These are phyloP conservation scores for Taxillus chinensis DNA, from an alignment of 164 flowering plant species.

Conservation along the genomic window DNA sequence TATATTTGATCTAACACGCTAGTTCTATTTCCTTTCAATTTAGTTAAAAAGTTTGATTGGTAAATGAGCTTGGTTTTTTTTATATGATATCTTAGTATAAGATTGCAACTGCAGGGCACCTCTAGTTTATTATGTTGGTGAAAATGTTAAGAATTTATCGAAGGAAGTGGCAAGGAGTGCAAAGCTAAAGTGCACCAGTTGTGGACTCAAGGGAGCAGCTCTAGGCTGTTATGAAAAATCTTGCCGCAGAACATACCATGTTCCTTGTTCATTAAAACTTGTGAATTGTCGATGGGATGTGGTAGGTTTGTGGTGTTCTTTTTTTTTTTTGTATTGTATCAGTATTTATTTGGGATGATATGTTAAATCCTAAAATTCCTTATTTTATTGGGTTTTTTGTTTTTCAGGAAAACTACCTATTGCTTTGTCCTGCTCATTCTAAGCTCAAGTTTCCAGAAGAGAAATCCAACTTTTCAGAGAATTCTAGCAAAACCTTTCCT, in stretches of 20 bases:
- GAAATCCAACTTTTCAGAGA: constrained; percentile 24
- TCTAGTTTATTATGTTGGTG: constrained; percentile 46
- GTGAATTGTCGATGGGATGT: constrained; percentile 56
- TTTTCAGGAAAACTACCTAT: constrained; percentile 50
- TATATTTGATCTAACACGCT: no score
- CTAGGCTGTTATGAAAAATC: constrained; percentile 60
- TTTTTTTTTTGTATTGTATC: not conserved
- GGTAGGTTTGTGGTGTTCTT: constrained; percentile 25
- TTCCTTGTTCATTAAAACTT: constrained; percentile 46
- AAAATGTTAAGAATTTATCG: constrained; percentile 38
- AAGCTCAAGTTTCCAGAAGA: constrained; percentile 56
- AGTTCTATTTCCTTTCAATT: not conserved
- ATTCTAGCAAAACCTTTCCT: constrained; percentile 3
- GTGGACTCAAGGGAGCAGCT: constrained; percentile 74
- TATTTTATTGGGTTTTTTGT: constrained; percentile 3
- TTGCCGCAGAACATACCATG: constrained; percentile 53
- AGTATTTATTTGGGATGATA: not conserved
- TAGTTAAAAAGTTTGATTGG: not conserved
- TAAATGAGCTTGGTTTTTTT: not conserved
- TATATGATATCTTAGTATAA: not conserved
- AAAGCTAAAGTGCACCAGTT: constrained; percentile 57
- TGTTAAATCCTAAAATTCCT: constrained; percentile 1
- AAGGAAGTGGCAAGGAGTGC: constrained; percentile 56
- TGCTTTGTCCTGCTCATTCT: constrained; percentile 71
- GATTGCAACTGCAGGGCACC: constrained; percentile 53